Evolutionary conservation across 768 basidiomycete genomes (phyloP).

Genomic region (Leccinellum luteum): DNA sequence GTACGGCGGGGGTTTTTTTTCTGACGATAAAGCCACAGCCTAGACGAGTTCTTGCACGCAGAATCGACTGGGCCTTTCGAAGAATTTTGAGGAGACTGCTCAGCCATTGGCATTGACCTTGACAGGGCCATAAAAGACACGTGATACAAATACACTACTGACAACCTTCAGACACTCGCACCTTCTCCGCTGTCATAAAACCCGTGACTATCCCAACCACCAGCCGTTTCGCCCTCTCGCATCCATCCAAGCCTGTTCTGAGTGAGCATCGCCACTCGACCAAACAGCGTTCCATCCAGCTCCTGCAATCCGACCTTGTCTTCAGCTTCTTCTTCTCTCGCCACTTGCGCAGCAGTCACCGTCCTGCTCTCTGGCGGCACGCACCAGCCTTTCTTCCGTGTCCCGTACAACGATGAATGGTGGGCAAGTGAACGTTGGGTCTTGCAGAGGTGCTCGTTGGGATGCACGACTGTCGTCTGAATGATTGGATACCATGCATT

Average conservation of each 20-base stretch:
- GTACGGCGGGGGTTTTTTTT: no score
- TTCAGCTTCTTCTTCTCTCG: slow-evolving; percentile 23
- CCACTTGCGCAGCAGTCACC: slow-evolving; percentile 16
- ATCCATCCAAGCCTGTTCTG: slow-evolving; percentile 40
- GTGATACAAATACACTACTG: no score
- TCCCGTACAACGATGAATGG: slow-evolving; percentile 43
- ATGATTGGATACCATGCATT: slow-evolving; percentile 60
- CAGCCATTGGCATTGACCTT: no score
- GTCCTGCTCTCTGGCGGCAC: slow-evolving; percentile 8
- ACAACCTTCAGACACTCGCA: no score
- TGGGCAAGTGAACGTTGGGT: slow-evolving; percentile 48
- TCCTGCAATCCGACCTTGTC: slow-evolving; percentile 23
- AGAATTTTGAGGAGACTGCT: no score
- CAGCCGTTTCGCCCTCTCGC: slow-evolving; percentile 35
- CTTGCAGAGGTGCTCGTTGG: slow-evolving; percentile 54
- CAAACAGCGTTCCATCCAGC: slow-evolving; percentile 64
- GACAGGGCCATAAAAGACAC: no score
- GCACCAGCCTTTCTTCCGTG: slow-evolving; percentile 29
- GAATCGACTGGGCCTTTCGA: no score
- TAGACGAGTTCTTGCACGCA: no score
- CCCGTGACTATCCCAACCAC: slow-evolving; percentile 23
- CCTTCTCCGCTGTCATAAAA: slow-evolving; percentile 14
- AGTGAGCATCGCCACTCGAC: slow-evolving; percentile 52
- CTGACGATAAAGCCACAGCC: no score
- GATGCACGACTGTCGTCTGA: slow-evolving; percentile 51